Base-by-base conservation (phyloP, 1,139 yeast species). In the Debaryomyces robertsiae region DNA sequence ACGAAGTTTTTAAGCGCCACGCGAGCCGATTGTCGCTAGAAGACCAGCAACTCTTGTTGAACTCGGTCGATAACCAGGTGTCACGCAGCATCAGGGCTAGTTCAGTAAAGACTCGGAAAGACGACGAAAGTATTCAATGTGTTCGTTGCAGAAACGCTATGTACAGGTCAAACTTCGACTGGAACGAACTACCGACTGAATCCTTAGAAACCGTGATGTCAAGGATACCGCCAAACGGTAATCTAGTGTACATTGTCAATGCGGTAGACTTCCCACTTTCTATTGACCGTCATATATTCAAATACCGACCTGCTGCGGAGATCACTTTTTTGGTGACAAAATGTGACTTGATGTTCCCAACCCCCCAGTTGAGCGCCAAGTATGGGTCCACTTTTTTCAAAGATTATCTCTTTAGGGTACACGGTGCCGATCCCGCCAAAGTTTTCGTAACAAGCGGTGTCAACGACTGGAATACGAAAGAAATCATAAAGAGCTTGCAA, bases 201-300 rank as follows among this genome's bases (percentile, higher is more conserved):
- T 51, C 72, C 0, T 55, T 69, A 6, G 57, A 63, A 3, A 57
- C 62, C 3, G 63, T 80, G 2, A 44, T 80, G 48, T 51, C 60
- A 4, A 45, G 50, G 3, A 67, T 83, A 2, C 87, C 89, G 3
- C 55, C 53, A 2, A 53, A 63, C 23, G 78, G 81, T 1, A 70
- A 73, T 25, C 53, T 86, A 2, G 73, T 83, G 2, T 82, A 84
- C 53, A 78, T 86, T 1, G 68, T 82, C 10, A 81, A 82, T 36
- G 81, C 84, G 0, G 60, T 72, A 19, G 95, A 87, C 49, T 86
- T 86, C 54, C 96, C 96, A 2, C 63, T 82, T 39, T 75, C 81
- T 6, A 60, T 79, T 13, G 72, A 69, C 44, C 62, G 55, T n/a
- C 55, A 55, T 5, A 63, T 79, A 16, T 62, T 70, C 29, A 55